Evolutionary conservation across 2,329 filamentous ascomycete genomes (phyloP).

Genomic region (Aotearoamyces nothofagi): DNA sequence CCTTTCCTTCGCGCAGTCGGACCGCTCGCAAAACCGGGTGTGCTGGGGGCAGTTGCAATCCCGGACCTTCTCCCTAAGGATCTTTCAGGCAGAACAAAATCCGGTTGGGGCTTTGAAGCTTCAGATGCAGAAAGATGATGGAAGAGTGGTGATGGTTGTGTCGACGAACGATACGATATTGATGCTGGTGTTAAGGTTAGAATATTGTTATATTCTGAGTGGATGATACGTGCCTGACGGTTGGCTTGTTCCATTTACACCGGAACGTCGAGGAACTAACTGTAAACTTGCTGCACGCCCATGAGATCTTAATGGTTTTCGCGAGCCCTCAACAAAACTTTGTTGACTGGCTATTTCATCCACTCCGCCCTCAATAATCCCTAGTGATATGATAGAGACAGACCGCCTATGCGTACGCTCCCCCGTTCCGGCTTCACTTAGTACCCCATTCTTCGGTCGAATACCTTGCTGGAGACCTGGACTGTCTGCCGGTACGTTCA

Average conservation of each 20-base stretch:
- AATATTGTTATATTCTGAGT: neutral
- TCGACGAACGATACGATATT: slow-evolving; percentile 18
- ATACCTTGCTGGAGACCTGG: slow-evolving; percentile 7
- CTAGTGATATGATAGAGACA: slow-evolving; percentile 70
- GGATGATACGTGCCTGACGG: slow-evolving; percentile 21
- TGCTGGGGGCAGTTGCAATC: slow-evolving; percentile 22
- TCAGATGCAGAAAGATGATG: slow-evolving; percentile 3
- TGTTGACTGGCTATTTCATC: slow-evolving; percentile 19
- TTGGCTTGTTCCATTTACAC: slow-evolving; percentile 23
- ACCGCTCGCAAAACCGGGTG: slow-evolving; percentile 22
- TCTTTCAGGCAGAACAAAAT: slow-evolving; percentile 10
- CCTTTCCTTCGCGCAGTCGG: slow-evolving; percentile 19
- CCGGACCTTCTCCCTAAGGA: slow-evolving; percentile 10
- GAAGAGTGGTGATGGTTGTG: slow-evolving; percentile 21
- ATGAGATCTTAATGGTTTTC: slow-evolving; percentile 48
- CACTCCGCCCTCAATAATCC: slow-evolving; percentile 27
- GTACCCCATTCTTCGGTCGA: slow-evolving; percentile 11
- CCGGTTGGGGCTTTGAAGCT: slow-evolving; percentile 9
- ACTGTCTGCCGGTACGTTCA: slow-evolving; percentile 32
- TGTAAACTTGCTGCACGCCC: slow-evolving; percentile 71
- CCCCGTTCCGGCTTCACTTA: slow-evolving; percentile 10
- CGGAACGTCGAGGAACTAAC: slow-evolving; percentile 38
- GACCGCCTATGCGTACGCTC: slow-evolving; percentile 59
- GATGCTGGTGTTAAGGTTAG: slow-evolving; percentile 10
- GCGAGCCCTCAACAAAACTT: slow-evolving; percentile 23